These are phyloP conservation scores for Porcisia deanei DNA, from an alignment of 208 protist species.

Conservation along the genomic window DNA sequence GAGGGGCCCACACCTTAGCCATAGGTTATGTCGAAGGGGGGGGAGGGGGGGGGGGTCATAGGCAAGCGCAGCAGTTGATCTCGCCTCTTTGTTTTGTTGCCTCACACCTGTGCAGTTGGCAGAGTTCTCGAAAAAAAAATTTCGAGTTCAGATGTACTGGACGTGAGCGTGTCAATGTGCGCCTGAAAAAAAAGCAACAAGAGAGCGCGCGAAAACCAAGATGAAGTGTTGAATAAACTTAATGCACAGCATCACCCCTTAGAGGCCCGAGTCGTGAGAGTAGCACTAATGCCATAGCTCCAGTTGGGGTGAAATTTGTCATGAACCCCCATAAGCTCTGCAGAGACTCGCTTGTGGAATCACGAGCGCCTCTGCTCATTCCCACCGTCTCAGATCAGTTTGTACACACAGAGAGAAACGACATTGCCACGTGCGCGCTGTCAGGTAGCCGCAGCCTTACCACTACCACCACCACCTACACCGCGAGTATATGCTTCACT, in stretches of 20 bases:
- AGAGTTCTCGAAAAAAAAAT: background rate
- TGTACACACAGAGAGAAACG: background rate
- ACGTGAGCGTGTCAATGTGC: background rate
- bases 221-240: background rate
- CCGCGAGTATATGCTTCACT: background rate
- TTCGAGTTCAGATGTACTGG: background rate
- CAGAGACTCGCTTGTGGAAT: background rate
- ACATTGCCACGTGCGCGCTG: background rate
- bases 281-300: too few relatives aligned
- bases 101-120: background rate
- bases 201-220: background rate
- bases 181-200: too few relatives aligned
- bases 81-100: background rate
- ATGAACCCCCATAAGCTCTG: background rate
- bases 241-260: background rate
- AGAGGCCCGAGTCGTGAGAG: background rate
- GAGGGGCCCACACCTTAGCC: too few relatives aligned
- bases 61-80: background rate
- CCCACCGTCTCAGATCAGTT: background rate
- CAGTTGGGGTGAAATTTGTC: background rate
- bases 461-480: too few relatives aligned
- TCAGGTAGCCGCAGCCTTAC: background rate
- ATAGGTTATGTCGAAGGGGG: too few relatives aligned
- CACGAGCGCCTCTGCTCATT: background rate
- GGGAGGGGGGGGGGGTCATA: background rate